Base-by-base conservation (phyloP, 331 rosid species). In the Quercus tomentella region DNA sequence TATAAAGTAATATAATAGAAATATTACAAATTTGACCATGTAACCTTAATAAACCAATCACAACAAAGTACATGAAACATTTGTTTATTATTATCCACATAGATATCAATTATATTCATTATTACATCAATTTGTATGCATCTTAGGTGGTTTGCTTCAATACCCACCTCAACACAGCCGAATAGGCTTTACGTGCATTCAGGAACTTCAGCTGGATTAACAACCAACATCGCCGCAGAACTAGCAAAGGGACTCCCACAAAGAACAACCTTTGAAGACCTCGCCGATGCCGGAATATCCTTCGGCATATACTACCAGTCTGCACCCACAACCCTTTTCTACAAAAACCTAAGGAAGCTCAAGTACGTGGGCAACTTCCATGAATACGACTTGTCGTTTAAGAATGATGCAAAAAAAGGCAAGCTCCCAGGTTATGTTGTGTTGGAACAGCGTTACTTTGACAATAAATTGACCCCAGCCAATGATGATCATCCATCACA, bases 401-500 rank as follows among this genome's bases (percentile, higher is more conserved):
- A 89, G 84, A 26, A 8, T 3, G 31, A 92, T 6, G 96, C 98
- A 0, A 87, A 61, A 45, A 60, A 56, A 8, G 98, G 98, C 31
- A 91, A 84, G 69, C 77, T 92, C 12, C 93, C 96, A 5, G 52
- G 56, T 26, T 92, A 91, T 60, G 79, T 80, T 76, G 97, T 92
- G 80, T 84, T 95, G 82, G 98, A 95, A 87, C 98, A 87, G 82
- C 88, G 97, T 58, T 95, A 95, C 88, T 45, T 79, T 65, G 97
- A 95, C 61, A 20, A 73, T 0, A 88, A 89, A 76, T 0, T 62
- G 16, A 5, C 72, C 1, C 96, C 98, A 0, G 98, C 91, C 4
- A 95, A 89, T 23, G 98, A 95, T 5, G 98, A 95, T 7, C 98
- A 95, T 43, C 98, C 97, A 0, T 95, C 98, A 9, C 97, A 92